Evolutionary conservation across 2,329 filamentous ascomycete species (phyloP), one percentile per base, ranked within the genome.

Genomic region (Colletotrichum tanaceti): DNA sequence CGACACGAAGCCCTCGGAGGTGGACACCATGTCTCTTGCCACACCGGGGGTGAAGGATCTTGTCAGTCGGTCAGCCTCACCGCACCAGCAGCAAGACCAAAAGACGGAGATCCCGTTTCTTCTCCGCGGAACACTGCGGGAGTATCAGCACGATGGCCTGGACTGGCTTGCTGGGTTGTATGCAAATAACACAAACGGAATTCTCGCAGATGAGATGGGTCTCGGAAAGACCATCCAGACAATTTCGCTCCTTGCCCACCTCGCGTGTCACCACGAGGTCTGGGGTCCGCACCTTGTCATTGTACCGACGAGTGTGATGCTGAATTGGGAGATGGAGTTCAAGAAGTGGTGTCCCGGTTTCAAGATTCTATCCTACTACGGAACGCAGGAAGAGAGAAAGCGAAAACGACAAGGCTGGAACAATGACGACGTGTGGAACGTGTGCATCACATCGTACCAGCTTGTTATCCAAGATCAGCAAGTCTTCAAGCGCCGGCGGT

Each of bases 261-360:
- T 99, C 43, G 96, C 97, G 10, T 94, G 94, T 71, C 87, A 93
- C 46, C 92, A 97, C 76, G 89, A 94, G 75, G 90, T 97, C 5
- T 99, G 96, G 97, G 96, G 97, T 0, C 94, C 96, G 0, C 96
- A 99, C 82, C 83, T 99, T 28, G 93, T 99, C 57, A 92, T 99
- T 70, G 96, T 99, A 2, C 96, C 96, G 1, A 99, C 96, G 2
- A 98, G 94, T 79, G 97, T 99, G 57, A 98, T 99, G 86, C 88
- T 99, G 72, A 99, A 99, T 77, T 99, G 96, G 96, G 97, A 99
- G 79, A 98, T 98, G 92, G 96, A 99, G 80, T 99, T 99, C 86
- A 98, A 98, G 77, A 99, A 99, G 78, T 99, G 95, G 89, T 93
- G 94, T 65, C 96, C 97, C 3, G 95, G 96, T 0, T 99, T 99